phyloP scores from a whole-genome alignment of 192 early-diverging fungal genomes.

The Umbelopsis ramanniana region DNA sequence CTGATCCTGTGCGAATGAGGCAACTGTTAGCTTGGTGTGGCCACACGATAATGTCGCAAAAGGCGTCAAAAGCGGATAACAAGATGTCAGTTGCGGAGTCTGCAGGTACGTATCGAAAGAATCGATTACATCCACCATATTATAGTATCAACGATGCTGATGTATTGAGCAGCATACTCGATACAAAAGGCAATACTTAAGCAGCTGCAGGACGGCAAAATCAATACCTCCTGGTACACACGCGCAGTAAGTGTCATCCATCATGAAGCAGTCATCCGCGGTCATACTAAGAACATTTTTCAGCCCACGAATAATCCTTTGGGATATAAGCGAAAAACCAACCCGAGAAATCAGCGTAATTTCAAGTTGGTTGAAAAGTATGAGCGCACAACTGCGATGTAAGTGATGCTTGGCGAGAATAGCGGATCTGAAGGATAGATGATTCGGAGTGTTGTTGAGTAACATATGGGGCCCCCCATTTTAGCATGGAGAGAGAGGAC shows the following conservation, averaged over 20 bases:
- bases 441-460: not conserved
- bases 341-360: conserved; percentile 1
- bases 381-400: not conserved
- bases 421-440: too few relatives aligned
- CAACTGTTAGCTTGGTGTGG: conserved; percentile 22
- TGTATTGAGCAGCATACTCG: not conserved
- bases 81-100: not conserved
- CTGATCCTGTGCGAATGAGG: conserved; percentile 17
- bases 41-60: not conserved
- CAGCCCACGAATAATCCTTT: not conserved
- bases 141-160: not conserved
- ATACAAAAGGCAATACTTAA: not conserved
- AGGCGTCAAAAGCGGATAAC: not conserved
- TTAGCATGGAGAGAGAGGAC: conserved; percentile 12
- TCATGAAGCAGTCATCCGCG: not conserved
- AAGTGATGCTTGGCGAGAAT: not conserved
- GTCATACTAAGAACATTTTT: not conserved
- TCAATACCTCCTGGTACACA: conserved; percentile 14
- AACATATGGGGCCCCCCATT: not conserved
- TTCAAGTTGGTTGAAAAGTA: conserved; percentile 6
- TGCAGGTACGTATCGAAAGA: not conserved
- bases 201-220: conserved; percentile 6
- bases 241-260: not conserved
- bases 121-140: not conserved
- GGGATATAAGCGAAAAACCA: not conserved